Base-by-base conservation (phyloP, 495 filamentous ascomycete genomes). In the Hyaloscypha bicolor region DNA sequence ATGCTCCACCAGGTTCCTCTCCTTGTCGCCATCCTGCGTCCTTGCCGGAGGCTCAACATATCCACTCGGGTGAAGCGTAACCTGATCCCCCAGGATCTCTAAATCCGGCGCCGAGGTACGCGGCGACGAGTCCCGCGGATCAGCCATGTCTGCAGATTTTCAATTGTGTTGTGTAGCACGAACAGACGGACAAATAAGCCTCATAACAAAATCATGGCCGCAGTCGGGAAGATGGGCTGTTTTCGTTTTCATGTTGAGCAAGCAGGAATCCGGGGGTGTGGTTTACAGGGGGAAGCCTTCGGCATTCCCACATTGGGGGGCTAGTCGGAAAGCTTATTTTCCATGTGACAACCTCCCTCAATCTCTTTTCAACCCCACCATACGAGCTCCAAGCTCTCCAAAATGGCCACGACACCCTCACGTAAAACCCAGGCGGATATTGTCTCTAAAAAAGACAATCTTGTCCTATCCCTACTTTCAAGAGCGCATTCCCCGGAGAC, bases 51-150 rank as follows among this genome's bases (percentile, higher is more conserved):
- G 79, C 71, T 86, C 85, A 65, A 88, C 81, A 71, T 88, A 93
- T 56, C 91, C 93, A 64, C 90, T 88, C 9, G 91, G 91, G 75
- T 93, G 91, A 42, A 96, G 85, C 16, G 90, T 93, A 61, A 95
- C 86, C 71, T 91, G 82, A 72, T 90, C 85, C 63, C 91, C 91
- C 19, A 92, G 79, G 65, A 96, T 94, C 75, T 92, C 89, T 65
- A 96, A 79, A 76, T 96, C 93, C 33, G 93, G 93, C 71, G 92
- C 90, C 33, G 88, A 85, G 68, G 81, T 79, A 68, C 76, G 76
- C 35, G 76, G 71, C 55, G 33, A 45, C 30, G 56, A 37, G 30
- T 56, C 62, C 29, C 45, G 39, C 22, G 55, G 39, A 62, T 67
- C 66, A 25, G 53, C 58, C 71, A 69, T 71, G 35, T 14, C 55